These are phyloP conservation scores for Austroboletus festivus DNA, from an alignment of 768 basidiomycete species.

Conservation along the genomic window DNA sequence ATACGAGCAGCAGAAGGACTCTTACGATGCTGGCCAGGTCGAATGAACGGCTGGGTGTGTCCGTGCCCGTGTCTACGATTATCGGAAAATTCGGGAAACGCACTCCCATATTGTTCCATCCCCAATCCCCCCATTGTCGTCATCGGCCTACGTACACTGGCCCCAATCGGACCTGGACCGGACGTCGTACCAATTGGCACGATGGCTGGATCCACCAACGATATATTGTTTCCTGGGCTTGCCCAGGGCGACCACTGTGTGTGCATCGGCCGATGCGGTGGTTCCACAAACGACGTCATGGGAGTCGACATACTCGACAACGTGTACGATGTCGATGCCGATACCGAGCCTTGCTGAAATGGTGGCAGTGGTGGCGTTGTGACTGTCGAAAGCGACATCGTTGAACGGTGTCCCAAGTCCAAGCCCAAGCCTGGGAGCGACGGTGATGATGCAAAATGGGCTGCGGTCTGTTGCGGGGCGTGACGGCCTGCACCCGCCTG, in stretches of 20 bases:
- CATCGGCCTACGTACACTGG: neutral
- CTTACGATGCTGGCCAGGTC: conserved; percentile 20
- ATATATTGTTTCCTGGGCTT: neutral
- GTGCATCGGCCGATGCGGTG: neutral
- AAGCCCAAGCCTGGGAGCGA: conserved; percentile 8
- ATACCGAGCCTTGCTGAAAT: conserved; percentile 1
- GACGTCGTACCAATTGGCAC: conserved; percentile 10
- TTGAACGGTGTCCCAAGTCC: conserved; percentile 13
- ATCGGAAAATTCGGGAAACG: neutral
- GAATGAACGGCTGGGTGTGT: too few species aligned
- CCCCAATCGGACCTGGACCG: too few species aligned
- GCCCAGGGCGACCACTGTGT: conserved; percentile 14
- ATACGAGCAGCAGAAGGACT: conserved; percentile 18
- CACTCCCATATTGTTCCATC: too few species aligned
- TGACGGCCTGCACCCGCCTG: conserved; percentile 11
- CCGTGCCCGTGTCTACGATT: too few species aligned
- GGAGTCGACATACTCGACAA: conserved; percentile 2
- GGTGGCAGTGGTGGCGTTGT: conserved; percentile 17
- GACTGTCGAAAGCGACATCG: conserved; percentile 10
- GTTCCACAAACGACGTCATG: conserved; percentile 6
- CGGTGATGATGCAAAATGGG: conserved; percentile 12
- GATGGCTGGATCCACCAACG: conserved; percentile 24
- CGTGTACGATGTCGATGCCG: conserved; percentile 3
- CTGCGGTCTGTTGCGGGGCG: conserved; percentile 4
- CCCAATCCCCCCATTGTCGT: neutral